Evolutionary conservation across 345 rosid species (phyloP), one percentile per base, ranked within the genome.

Genomic region (Salix arbutifolia): DNA sequence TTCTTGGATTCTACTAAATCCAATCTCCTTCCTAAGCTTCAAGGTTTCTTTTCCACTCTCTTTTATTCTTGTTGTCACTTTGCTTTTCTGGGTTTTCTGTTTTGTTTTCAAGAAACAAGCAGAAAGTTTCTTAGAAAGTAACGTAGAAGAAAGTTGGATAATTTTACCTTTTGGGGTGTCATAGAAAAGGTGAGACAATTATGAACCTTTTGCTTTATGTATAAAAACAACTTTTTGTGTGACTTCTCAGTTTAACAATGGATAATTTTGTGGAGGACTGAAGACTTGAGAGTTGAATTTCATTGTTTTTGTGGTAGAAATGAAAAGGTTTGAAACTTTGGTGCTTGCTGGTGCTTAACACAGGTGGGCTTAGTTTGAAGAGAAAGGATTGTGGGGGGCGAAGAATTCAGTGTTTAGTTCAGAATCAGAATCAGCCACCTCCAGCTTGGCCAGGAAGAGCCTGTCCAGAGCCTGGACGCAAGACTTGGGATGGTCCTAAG

Each of bases 391-490:
- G 75, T 74, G 68, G 76, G 60, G 89, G 87, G 37, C 85, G 81
- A 79, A 90, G 86, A 77, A 80, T 93, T 18, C 87, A 85, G 71
- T 93, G 98, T 85, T 93, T 91, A 61, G 89, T 83, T 80, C 89
- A 86, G 74, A 84, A 83, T 44, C 89, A 87, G 26, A 19, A 31
- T 67, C 48, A 67, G 37, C 76, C 78, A 48, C 99, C 97, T 79
- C 88, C 97, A 13, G 98, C 99, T 19, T 96, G 99, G 99, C 96
- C 98, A 5, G 98, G 99, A 8, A 87, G 92, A 76, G 98, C 99
- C 76, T 84, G 83, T 74, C 90, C 87, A 0, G 96, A 93, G 75
- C 67, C 87, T 0, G 92, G 85, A 72, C 88, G 86, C 37, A 89
- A 79, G 84, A 85, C 89, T 69, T 91, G 96, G 94, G 96, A 90